Conservation (phyloP, 805 yeast species). For the Komagataella mondaviorum region DNA sequence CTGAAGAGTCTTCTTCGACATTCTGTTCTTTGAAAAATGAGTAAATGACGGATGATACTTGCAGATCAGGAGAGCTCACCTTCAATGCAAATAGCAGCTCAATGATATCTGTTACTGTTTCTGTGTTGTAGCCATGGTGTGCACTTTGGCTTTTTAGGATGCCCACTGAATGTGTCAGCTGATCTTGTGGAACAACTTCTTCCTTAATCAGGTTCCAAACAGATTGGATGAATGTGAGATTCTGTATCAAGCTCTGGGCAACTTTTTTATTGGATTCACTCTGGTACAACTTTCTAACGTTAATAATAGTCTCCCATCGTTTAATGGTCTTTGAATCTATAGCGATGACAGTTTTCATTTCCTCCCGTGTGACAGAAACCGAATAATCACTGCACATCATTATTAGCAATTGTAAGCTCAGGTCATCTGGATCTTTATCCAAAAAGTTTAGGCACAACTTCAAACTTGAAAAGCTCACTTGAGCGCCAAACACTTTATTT, state of each 20-base stretch:
- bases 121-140: not conserved
- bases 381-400: not conserved
- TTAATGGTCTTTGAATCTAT: not conserved
- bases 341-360: not conserved
- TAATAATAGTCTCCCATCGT: not conserved
- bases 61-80: not conserved
- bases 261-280: not conserved
- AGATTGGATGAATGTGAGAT: not conserved
- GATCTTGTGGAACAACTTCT: not conserved
- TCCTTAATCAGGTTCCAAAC: not conserved
- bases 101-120: not conserved
- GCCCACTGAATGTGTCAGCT: not conserved
- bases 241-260: not conserved
- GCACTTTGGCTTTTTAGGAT: not conserved
- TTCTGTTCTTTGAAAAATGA: not conserved
- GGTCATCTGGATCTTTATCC: not conserved
- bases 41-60: not conserved
- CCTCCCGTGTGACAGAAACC: not conserved
- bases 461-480: not conserved
- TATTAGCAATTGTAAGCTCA: not conserved
- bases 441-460: not conserved
- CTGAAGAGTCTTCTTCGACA: not conserved
- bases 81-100: not conserved
- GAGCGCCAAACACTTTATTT: not conserved
- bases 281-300: not conserved